phyloP scores from a whole-genome alignment of 177 flowering plant species.

The Vitis hybrid region DNA sequence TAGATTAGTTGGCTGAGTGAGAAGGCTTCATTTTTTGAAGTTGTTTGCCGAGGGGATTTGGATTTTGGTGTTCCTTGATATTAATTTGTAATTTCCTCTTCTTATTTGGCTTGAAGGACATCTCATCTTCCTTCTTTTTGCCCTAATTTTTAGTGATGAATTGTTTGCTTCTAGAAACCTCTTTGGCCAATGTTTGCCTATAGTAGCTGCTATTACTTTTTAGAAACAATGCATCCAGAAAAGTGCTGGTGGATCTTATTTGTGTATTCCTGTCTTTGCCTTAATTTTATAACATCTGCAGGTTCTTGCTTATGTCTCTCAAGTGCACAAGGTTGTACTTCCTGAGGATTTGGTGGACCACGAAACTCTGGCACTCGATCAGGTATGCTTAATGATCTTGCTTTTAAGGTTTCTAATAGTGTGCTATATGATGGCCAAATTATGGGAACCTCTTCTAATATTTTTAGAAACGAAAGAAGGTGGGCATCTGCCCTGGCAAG shows the following conservation, averaged over 20 bases:
- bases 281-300: slow-evolving; percentile 33
- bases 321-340: slow-evolving; percentile 87
- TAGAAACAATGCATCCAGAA: background rate
- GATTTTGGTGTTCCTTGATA: too few relatives aligned
- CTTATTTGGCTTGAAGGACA: too few relatives aligned
- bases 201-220: background rate
- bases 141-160: too few relatives aligned
- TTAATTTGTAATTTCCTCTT: too few relatives aligned
- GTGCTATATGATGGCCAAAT: background rate
- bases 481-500: too few relatives aligned
- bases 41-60: too few relatives aligned
- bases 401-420: background rate
- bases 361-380: slow-evolving; percentile 66
- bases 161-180: background rate
- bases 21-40: too few relatives aligned
- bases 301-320: slow-evolving; percentile 95
- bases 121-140: too few relatives aligned
- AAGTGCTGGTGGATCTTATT: background rate
- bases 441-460: too few relatives aligned
- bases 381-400: slow-evolving; percentile 41
- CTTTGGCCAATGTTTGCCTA: background rate
- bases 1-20: too few relatives aligned
- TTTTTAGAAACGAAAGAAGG: too few relatives aligned
- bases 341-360: slow-evolving; percentile 74
- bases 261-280: background rate